Conservation (phyloP, 768 basidiomycete species). For the Candolleomyces efflorescens region DNA sequence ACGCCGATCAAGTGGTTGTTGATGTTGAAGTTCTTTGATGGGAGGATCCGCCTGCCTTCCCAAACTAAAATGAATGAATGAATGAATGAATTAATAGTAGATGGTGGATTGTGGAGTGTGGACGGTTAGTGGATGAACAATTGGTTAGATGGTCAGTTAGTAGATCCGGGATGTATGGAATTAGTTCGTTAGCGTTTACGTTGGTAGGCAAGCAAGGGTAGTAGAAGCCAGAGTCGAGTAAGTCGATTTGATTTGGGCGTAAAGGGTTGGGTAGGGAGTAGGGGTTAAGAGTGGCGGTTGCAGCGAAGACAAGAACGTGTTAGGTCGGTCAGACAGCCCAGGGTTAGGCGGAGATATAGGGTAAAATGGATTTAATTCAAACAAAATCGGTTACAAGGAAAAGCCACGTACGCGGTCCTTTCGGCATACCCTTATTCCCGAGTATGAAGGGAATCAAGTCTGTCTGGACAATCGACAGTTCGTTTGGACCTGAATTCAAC, state of each 20-base stretch:
- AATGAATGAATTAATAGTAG: too few relatives aligned
- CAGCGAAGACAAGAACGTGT: too few relatives aligned
- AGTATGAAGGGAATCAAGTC: constrained; percentile 38
- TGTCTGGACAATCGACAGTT: constrained; percentile 42
- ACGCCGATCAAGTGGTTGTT: constrained; percentile 17
- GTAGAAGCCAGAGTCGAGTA: too few relatives aligned
- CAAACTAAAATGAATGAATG: constrained; percentile 27
- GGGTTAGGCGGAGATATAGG: too few relatives aligned
- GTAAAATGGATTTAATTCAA: neutral
- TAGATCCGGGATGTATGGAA: neutral
- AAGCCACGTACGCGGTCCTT: constrained; percentile 43
- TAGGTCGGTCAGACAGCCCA: too few relatives aligned
- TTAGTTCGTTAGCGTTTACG: neutral
- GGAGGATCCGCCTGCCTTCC: constrained; percentile 36
- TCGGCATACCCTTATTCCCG: constrained; percentile 46
- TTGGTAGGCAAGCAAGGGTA: neutral
- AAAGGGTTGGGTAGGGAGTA: too few relatives aligned
- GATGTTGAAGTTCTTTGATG: constrained; percentile 16
- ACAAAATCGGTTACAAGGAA: too few relatives aligned
- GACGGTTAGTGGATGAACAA: too few relatives aligned
- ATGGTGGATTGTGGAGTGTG: too few relatives aligned
- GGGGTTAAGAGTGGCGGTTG: too few relatives aligned
- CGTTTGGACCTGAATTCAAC: constrained; percentile 44
- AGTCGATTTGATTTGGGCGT: too few relatives aligned
- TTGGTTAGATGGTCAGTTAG: too few relatives aligned